Evolutionary conservation across 257 asterid species (phyloP).

Genomic region (Echites panduratus): DNA sequence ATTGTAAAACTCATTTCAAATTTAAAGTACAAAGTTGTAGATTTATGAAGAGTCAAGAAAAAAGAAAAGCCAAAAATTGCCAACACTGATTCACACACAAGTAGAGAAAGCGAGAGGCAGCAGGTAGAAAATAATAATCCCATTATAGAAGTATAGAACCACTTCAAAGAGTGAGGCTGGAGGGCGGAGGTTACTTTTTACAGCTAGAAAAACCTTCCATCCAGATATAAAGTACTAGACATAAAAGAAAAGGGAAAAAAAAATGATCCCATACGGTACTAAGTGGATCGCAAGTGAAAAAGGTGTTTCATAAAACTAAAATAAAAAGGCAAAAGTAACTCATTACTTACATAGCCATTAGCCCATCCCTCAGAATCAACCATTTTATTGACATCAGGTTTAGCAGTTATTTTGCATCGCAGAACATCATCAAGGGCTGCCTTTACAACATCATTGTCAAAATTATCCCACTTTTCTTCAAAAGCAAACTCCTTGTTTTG

Average conservation of each 20-base stretch:
- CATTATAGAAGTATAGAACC: neutral
- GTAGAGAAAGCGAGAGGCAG: neutral
- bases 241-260: too few relatives aligned
- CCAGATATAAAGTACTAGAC: neutral
- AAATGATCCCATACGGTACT: too few relatives aligned
- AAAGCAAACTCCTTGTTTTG: conserved; percentile 15
- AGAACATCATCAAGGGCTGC: conserved; percentile 60
- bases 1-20: neutral
- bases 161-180: neutral
- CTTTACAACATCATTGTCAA: conserved; percentile 57
- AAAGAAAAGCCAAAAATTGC: neutral
- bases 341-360: conserved; percentile 41
- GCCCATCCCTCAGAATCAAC: conserved; percentile 23
- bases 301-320: neutral
- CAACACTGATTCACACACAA: too few relatives aligned
- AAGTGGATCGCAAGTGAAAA: too few relatives aligned
- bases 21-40: neutral
- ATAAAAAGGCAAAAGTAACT: conserved; percentile 15
- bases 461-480: conserved; percentile 62
- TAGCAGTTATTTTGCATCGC: conserved; percentile 46
- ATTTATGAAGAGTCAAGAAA: neutral
- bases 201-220: neutral
- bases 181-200: neutral
- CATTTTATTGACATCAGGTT: conserved; percentile 35
- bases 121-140: neutral